A percentile compares a stretch with the other conserved stretches of the same genome.
Evolutionary conservation across 1,139 yeast species (phyloP).

Genomic region (Tardiomyces blankii): DNA sequence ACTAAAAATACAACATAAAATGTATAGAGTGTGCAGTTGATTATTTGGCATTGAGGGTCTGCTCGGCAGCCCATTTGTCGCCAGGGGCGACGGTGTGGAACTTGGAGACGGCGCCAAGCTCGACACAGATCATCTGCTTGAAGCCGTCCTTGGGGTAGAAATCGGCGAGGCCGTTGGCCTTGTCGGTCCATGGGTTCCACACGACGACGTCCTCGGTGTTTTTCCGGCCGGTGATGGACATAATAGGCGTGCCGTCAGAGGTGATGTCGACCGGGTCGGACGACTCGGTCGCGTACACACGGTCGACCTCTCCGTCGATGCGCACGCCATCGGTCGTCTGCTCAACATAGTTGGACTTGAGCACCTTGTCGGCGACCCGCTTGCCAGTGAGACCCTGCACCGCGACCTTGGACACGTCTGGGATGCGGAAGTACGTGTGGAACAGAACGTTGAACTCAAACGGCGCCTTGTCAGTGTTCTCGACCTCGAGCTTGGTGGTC

Average conservation of each 20-base stretch:
- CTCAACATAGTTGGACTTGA: slow-evolving; percentile 51
- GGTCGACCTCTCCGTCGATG: slow-evolving; percentile 71
- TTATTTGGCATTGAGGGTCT: slow-evolving; percentile 32
- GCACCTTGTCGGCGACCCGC: slow-evolving; percentile 61
- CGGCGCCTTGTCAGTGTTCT: slow-evolving; percentile 46
- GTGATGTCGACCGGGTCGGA: slow-evolving; percentile 40
- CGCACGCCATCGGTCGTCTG: slow-evolving; percentile 55
- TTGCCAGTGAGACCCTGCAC: slow-evolving; percentile 71
- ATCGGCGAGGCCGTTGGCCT: slow-evolving; percentile 72
- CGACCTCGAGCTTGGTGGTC: slow-evolving; percentile 61
- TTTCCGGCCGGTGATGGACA: slow-evolving; percentile 45
- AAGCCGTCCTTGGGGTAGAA: slow-evolving; percentile 79
- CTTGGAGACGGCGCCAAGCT: slow-evolving; percentile 78
- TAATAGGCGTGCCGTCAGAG: slow-evolving; percentile 58
- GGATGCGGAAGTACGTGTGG: slow-evolving; percentile 78
- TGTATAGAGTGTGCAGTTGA: too few species aligned
- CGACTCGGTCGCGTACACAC: slow-evolving; percentile 57
- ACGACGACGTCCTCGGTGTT: slow-evolving; percentile 84
- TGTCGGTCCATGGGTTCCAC: slow-evolving; percentile 95
- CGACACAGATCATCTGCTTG: slow-evolving; percentile 83
- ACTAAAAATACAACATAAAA: too few species aligned
- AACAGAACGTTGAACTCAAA: slow-evolving; percentile 91
- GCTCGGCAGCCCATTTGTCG: slow-evolving; percentile 59
- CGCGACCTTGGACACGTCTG: slow-evolving; percentile 65
- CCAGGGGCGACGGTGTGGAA: slow-evolving; percentile 56